phyloP scores from a whole-genome alignment of 176 grass and related monocot genomes.

The Raddia guianensis region DNA sequence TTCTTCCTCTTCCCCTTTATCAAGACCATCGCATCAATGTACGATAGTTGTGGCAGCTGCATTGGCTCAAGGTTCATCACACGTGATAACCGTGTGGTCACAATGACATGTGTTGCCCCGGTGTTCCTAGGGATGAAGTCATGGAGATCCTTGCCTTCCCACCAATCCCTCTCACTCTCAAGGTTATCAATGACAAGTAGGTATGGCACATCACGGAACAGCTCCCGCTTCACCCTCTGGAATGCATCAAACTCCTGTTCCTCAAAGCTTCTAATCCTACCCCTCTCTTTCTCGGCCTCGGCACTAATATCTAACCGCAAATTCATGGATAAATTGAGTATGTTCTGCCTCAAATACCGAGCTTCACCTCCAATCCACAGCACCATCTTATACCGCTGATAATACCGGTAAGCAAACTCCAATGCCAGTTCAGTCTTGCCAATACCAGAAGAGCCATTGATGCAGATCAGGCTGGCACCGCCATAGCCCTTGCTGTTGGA shows the following conservation, averaged over 20 bases:
- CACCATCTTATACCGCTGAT: conserved; percentile 96
- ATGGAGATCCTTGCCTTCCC: conserved; percentile 98
- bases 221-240: conserved; percentile 85
- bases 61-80: conserved; percentile 91
- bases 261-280: conserved; percentile 87
- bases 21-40: conserved; percentile 67
- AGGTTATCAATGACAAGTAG: conserved; percentile 96
- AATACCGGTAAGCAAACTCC: conserved; percentile 87
- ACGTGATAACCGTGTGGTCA: conserved; percentile 72
- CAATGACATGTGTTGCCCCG: conserved; percentile 76
- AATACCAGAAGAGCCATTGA: conserved; percentile 78
- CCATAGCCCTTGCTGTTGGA: conserved; percentile 60
- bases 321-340: conserved; percentile 80
- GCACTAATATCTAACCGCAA: conserved; percentile 86
- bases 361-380: conserved; percentile 94
- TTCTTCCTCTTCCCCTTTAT: conserved; percentile 86
- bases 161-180: conserved; percentile 94
- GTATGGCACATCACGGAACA: conserved; percentile 92
- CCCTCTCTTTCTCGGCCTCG: conserved; percentile 91
- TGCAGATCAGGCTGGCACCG: conserved; percentile 60
- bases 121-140: conserved; percentile 95
- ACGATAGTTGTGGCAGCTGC: conserved; percentile 72
- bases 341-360: conserved; percentile 85
- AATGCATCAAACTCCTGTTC: conserved; percentile 96
- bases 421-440: conserved; percentile 93